Conservation (phyloP, 768 basidiomycete species). For the Rhodotorula kratochvilovae region DNA sequence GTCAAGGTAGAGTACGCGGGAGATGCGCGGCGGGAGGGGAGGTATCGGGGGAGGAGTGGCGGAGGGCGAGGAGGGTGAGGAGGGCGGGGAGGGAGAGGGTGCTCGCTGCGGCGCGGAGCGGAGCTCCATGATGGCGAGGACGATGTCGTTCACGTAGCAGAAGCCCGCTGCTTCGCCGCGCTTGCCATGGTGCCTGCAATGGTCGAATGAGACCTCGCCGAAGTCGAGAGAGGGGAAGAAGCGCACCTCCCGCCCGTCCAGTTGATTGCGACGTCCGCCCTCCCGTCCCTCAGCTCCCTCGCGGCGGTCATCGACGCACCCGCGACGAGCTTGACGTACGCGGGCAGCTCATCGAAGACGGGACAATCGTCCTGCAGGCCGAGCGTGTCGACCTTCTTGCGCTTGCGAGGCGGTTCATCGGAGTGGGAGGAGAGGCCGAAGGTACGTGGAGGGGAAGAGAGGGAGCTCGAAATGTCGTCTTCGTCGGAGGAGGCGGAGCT, state of each 20-base stretch:
- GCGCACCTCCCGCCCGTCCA: constrained; percentile 81
- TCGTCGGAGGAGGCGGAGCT: neutral
- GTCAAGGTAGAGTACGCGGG: constrained; percentile 80
- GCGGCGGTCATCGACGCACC: constrained; percentile 75
- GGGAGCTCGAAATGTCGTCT: neutral
- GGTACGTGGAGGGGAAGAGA: neutral
- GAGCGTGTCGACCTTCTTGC: constrained; percentile 38
- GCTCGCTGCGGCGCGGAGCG: constrained; percentile 48
- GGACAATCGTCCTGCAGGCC: constrained; percentile 67
- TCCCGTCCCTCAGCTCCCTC: constrained; percentile 55
- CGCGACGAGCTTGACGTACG: constrained; percentile 67
- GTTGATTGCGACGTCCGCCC: constrained; percentile 64
- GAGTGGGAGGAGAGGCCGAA: constrained; percentile 8
- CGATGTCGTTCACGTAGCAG: constrained; percentile 88
- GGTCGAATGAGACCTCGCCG: neutral
- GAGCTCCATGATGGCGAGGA: constrained; percentile 72
- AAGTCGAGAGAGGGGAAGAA: constrained; percentile 43
- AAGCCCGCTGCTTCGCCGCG: constrained; percentile 77
- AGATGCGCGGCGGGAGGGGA: constrained; percentile 34
- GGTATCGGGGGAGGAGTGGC: constrained; percentile 44
- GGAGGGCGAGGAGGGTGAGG: neutral
- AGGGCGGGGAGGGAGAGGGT: neutral
- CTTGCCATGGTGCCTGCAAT: constrained; percentile 65
- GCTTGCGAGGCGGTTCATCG: constrained; percentile 53
- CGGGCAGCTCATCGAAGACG: constrained; percentile 62